These are phyloP conservation scores for Taxawa tesnikishii DNA, from an alignment of 2,329 filamentous ascomycete species.

Conservation along the genomic window DNA sequence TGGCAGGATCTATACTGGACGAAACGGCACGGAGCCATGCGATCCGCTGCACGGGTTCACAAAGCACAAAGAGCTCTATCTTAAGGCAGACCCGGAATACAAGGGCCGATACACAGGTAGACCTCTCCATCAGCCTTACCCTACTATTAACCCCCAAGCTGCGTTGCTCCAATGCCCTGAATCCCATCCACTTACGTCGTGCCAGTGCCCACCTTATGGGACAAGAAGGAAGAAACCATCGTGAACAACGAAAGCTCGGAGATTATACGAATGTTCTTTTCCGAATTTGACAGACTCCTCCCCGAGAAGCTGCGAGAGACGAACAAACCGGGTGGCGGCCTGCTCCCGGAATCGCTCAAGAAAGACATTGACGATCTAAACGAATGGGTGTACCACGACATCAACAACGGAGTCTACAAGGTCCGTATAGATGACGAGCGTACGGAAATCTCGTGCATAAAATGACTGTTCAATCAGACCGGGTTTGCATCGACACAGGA, in stretches of 20 bases:
- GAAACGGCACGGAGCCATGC: constrained; percentile 40
- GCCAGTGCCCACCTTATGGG: constrained; percentile 78
- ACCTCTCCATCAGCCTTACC: no score
- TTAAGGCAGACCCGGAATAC: constrained; percentile 55
- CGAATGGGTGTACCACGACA: constrained; percentile 61
- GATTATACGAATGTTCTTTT: constrained; percentile 82
- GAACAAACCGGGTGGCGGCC: constrained; percentile 41
- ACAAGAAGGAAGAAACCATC: constrained; percentile 62
- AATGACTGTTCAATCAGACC: no score
- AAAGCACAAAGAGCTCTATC: constrained; percentile 61
- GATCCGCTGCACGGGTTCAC: constrained; percentile 55
- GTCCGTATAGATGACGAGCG: constrained; percentile 17
- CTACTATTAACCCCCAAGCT: no score
- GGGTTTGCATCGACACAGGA: constrained; percentile 77
- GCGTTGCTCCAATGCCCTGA: no score
- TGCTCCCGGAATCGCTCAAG: constrained; percentile 56
- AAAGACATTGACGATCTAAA: constrained; percentile 63
- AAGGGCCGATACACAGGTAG: constrained; percentile 60
- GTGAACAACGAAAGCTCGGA: constrained; percentile 89
- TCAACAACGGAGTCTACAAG: constrained; percentile 44
- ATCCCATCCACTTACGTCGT: no score
- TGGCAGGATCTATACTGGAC: constrained; percentile 46
- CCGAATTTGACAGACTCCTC: constrained; percentile 57
- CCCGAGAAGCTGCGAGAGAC: constrained; percentile 41
- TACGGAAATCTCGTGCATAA: neutral